Conservation (phyloP, 2,329 filamentous ascomycete species). For the Zelopaecilomyces penicillatus region DNA sequence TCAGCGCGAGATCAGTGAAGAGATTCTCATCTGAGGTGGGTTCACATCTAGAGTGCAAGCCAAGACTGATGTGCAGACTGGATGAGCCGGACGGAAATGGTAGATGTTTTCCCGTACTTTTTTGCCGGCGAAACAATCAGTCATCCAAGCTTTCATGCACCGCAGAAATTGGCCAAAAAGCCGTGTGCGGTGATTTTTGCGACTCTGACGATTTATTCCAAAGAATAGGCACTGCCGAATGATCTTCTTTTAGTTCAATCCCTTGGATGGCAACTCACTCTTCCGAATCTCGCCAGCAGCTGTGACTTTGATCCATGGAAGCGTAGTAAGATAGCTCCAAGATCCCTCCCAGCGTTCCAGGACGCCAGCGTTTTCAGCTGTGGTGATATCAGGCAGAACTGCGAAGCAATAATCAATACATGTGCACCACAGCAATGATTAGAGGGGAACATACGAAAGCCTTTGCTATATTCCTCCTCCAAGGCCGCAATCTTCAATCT, state of each 20-base stretch:
- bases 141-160: neutral
- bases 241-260: constrained; percentile 15
- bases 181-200: too few species aligned
- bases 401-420: neutral
- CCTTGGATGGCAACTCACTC: constrained; percentile 68
- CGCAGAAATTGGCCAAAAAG: too few species aligned
- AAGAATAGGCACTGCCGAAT: too few species aligned
- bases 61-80: too few species aligned
- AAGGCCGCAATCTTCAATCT: constrained; percentile 63
- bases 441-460: constrained; percentile 56
- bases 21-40: too few species aligned
- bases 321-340: constrained; percentile 69
- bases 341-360: constrained; percentile 72
- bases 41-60: too few species aligned
- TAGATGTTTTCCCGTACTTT: too few species aligned
- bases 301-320: constrained; percentile 70
- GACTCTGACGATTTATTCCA: too few species aligned
- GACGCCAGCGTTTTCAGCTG: constrained; percentile 53
- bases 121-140: too few species aligned
- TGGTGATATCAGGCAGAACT: constrained; percentile 69
- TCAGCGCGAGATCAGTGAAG: too few species aligned
- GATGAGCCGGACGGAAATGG: too few species aligned
- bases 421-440: constrained; percentile 8
- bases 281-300: constrained; percentile 54
- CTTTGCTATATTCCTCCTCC: constrained; percentile 70